Evolutionary conservation across 306 rosid genomes (phyloP), one percentile per base, ranked within the genome.

Genomic region (Cucumis melo): DNA sequence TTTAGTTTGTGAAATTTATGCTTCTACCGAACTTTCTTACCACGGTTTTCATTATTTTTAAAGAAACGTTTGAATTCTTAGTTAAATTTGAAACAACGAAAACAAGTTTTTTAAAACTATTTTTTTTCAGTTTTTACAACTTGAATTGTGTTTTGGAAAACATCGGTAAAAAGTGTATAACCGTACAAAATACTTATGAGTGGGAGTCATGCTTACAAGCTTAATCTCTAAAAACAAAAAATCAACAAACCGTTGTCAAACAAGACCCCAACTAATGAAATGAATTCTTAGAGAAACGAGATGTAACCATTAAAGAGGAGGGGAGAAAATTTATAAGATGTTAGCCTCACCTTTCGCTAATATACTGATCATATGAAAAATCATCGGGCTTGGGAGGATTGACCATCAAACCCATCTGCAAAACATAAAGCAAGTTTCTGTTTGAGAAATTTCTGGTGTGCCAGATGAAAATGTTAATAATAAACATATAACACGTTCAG

Each of bases 391-490:
- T 88, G 78, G 88, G 98, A 75, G 96, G 99, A 80, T 86, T 86
- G 82, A 95, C 87, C 99, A 95, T 95, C 79, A 92, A 81, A 42
- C 99, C 99, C 99, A 95, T 90, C 99, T 95, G 89, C 68, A 78
- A 82, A 85, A 71, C 36, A 34, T 4, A 78, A 74, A 59, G 54
- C 57, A 68, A 79, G 72, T 63, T 14, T 77, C 79, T 50, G 20
- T 9, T n/a, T 59, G 23, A 84, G 79, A 73, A 15, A 66, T 38
- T 77, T 68, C 46, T 7, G 29, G 24, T 7, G 8, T 44, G 39
- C 57, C 10, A 39, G 10, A 39, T 75, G 6, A 58, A 57, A 3
- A 66, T 32, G 83, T 50, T 57, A 56, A 76, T 60, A 78, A 34
- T 16, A 39, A 39, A 5, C 38, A 41, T 16, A 13, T 0, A 51